phyloP scores from a whole-genome alignment of 176 grass and related monocot species.

The Echinochloa phyllopogon region DNA sequence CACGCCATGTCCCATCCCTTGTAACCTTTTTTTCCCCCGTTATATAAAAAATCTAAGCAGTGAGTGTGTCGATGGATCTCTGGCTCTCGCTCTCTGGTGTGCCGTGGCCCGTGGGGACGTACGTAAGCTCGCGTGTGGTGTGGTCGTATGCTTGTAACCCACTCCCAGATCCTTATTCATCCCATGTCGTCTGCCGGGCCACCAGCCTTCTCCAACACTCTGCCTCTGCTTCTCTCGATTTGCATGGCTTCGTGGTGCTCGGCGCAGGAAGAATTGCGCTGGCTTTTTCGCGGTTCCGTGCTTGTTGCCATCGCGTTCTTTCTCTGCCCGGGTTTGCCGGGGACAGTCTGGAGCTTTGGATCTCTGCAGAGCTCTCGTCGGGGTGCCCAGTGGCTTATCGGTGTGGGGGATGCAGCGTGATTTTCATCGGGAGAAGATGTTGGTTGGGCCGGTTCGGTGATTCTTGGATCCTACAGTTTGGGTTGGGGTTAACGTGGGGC shows the following conservation, averaged over 20 bases:
- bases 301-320: slow-evolving; percentile 1
- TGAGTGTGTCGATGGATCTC: background rate
- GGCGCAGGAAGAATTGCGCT: background rate
- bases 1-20: slow-evolving; percentile 22
- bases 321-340: background rate
- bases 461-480: slow-evolving; percentile 35
- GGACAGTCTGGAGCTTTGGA: too few species aligned
- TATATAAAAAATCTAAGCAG: background rate
- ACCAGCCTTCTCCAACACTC: background rate
- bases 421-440: slow-evolving; percentile 5
- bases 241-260: slow-evolving; percentile 26
- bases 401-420: background rate
- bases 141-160: slow-evolving; percentile 33
- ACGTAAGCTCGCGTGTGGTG: background rate
- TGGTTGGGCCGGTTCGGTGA: slow-evolving; percentile 32
- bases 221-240: background rate
- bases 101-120: background rate
- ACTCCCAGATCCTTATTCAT: slow-evolving; percentile 28
- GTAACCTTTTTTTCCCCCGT: background rate
- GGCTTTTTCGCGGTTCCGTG: background rate
- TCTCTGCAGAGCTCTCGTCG: too few species aligned
- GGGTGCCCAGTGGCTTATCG: too few species aligned
- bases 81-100: slow-evolving; percentile 31
- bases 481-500: slow-evolving; percentile 53
- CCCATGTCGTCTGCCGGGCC: background rate